A percentile compares a stretch with the other conserved stretches of the same genome.
phyloP scores from a whole-genome alignment of 139 green algal genomes.

The Chlamydomonas sp. region DNA sequence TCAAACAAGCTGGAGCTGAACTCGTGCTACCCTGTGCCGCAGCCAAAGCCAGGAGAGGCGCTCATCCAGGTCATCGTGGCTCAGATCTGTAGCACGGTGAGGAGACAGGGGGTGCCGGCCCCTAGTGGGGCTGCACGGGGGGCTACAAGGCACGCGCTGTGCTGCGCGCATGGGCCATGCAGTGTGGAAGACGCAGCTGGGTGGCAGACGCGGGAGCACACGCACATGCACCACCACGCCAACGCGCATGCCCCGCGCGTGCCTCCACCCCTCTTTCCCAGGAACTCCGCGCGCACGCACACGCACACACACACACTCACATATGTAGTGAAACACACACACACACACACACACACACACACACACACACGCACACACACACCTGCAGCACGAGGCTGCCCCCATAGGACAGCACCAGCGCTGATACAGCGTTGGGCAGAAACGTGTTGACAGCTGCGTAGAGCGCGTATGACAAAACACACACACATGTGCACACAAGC shows the following conservation, averaged over 20 bases:
- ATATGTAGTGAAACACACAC: not conserved
- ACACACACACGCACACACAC: not conserved
- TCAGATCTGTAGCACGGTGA: slow-evolving; percentile 44
- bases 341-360: not conserved
- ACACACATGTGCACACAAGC: not conserved
- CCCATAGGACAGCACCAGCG: not conserved
- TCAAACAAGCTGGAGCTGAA: slow-evolving; percentile 17
- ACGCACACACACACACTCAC: not conserved
- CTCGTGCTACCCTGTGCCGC: slow-evolving; percentile 21
- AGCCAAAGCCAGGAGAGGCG: slow-evolving; percentile 23
- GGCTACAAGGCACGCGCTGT: not conserved
- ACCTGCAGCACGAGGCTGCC: not conserved
- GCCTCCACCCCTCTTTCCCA: not conserved
- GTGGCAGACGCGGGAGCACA: not conserved
- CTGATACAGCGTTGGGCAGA: not conserved
- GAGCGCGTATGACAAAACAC: not conserved
- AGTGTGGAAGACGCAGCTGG: not conserved
- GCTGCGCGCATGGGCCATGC: not conserved
- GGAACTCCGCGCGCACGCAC: not conserved
- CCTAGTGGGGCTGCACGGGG: no score
- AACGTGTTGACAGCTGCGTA: not conserved
- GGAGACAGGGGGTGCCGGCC: no score
- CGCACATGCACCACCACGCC: not conserved
- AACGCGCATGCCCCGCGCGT: not conserved
- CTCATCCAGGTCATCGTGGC: slow-evolving; percentile 37